Conservation (phyloP, 2,329 filamentous ascomycete species). For the Metarhizium brunneum region DNA sequence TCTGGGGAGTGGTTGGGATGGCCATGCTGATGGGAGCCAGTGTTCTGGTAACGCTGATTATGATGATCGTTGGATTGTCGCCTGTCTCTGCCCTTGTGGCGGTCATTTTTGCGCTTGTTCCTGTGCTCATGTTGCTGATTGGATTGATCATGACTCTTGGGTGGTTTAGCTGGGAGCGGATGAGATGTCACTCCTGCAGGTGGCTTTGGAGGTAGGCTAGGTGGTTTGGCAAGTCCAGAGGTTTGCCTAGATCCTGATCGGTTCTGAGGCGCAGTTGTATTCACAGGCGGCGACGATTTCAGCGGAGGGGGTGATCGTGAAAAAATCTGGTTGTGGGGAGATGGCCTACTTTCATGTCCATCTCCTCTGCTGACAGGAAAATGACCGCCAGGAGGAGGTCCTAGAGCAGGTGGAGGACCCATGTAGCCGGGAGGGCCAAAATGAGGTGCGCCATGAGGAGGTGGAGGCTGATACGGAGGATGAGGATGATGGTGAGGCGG, state of each 20-base stretch:
- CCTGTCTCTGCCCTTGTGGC: conserved; percentile 19
- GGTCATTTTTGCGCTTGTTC: conserved; percentile 22
- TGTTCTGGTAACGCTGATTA: not conserved
- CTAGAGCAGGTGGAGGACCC: conserved; percentile 6
- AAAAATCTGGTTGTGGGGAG: conserved; percentile 4
- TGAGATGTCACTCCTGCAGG: conserved; percentile 9
- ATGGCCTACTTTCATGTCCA: conserved; percentile 2
- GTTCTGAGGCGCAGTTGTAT: not conserved
- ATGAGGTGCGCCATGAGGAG: conserved; percentile 10
- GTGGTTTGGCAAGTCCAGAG: conserved; percentile 1
- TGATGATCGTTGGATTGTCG: conserved; percentile 9
- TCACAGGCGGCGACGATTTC: not conserved
- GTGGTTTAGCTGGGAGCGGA: conserved; percentile 24
- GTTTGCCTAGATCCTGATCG: not conserved
- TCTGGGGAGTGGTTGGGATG: conserved; percentile 1
- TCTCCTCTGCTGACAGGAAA: not conserved
- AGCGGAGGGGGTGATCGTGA: conserved; percentile 3
- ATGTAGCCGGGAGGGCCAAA: conserved; percentile 9
- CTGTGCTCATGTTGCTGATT: conserved; percentile 19
- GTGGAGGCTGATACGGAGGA: conserved; percentile 12
- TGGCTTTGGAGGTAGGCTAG: conserved; percentile 7
- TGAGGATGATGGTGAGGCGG: conserved; percentile 13
- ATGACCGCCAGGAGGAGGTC: conserved; percentile 4
- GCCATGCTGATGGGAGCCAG: not conserved
- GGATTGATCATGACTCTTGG: conserved; percentile 17